Conservation (phyloP, 1,139 yeast genomes). For the Pneumocystis carinii region DNA sequence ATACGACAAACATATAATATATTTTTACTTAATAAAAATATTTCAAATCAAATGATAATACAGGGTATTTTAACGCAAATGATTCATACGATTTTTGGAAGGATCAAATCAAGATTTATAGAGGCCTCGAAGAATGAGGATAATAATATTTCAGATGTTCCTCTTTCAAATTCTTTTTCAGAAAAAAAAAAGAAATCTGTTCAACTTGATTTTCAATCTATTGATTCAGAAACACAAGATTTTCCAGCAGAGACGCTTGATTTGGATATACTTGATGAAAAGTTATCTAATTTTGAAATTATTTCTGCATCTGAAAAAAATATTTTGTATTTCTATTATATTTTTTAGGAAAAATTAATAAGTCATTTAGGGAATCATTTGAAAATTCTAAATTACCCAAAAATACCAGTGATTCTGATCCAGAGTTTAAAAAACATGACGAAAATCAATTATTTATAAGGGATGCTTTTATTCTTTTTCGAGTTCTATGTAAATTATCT, state of each 20-base stretch:
- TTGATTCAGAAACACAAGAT: background rate
- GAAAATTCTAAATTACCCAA: conserved; percentile 18
- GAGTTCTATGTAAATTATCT: conserved; percentile 89
- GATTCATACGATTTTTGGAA: conserved; percentile 68
- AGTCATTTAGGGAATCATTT: conserved; percentile 18
- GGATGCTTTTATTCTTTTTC: conserved; percentile 81
- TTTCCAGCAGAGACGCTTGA: background rate
- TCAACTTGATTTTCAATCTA: background rate
- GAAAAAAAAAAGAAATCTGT: background rate
- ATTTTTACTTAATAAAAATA: conserved; percentile 65
- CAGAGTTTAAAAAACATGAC: conserved; percentile 22
- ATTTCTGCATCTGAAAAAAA: background rate
- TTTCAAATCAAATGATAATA: conserved; percentile 82
- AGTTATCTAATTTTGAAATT: background rate
- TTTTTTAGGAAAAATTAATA: conserved; percentile 12
- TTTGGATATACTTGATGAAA: background rate
- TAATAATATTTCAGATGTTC: background rate
- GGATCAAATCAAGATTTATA: conserved; percentile 30
- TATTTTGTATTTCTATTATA: background rate
- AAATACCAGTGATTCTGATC: background rate
- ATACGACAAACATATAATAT: conserved; percentile 87
- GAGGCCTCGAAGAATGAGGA: conserved; percentile 15
- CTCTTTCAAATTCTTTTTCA: background rate
- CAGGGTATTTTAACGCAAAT: conserved; percentile 91
- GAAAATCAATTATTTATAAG: conserved; percentile 60